phyloP scores from a whole-genome alignment of 2,329 filamentous ascomycete genomes.

The Fusarium nematophilum region DNA sequence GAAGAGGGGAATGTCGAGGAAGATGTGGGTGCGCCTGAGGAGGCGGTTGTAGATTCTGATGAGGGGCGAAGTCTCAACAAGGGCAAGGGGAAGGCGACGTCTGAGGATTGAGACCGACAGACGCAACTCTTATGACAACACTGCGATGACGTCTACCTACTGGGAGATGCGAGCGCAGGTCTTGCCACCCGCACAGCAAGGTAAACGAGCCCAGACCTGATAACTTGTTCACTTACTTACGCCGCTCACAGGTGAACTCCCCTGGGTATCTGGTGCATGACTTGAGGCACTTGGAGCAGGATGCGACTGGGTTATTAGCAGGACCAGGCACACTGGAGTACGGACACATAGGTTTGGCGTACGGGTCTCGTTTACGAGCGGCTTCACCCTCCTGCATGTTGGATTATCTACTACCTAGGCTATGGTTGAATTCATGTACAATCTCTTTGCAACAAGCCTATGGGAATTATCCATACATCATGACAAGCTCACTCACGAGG shows the following conservation, averaged over 20 bases:
- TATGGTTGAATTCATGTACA: too few relatives aligned
- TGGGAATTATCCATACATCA: too few relatives aligned
- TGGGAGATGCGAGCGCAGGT: background rate
- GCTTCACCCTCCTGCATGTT: too few relatives aligned
- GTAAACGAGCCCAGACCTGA: too few relatives aligned
- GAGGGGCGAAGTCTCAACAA: conserved; percentile 19
- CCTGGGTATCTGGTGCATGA: too few relatives aligned
- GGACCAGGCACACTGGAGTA: conserved; percentile 39
- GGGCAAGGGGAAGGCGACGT: conserved; percentile 17
- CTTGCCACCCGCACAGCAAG: too few relatives aligned
- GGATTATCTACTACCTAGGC: too few relatives aligned
- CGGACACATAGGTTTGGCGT: conserved; percentile 31
- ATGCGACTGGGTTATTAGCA: conserved; percentile 24
- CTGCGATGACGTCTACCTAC: conserved; percentile 4
- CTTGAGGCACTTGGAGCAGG: too few relatives aligned
- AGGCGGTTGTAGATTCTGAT: conserved; percentile 32
- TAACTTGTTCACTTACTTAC: too few relatives aligned
- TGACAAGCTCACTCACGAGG: background rate
- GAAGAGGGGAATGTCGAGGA: conserved; percentile 17
- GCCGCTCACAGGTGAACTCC: too few relatives aligned
- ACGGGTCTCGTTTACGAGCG: background rate
- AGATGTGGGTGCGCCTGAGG: conserved; percentile 26
- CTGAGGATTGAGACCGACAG: conserved; percentile 15
- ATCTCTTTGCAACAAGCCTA: too few relatives aligned
- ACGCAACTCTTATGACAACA: background rate